These are phyloP conservation scores for Silene coronaria DNA, from an alignment of 179 eudicot genomes.

Conservation along the genomic window DNA sequence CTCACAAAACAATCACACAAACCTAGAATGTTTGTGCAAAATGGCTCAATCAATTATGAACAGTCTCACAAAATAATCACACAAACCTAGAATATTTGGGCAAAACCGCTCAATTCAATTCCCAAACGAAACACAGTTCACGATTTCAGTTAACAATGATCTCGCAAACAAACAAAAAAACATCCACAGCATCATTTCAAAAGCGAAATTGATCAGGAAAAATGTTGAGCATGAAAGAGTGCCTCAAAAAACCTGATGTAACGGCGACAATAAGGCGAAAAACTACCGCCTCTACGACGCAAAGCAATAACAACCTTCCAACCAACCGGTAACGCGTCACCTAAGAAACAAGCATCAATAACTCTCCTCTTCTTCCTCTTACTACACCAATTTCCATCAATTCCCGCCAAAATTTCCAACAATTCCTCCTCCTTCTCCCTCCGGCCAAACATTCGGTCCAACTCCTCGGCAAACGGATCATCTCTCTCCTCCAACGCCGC, in stretches of 20 bases:
- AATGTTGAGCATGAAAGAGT: neutral
- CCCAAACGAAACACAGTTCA: neutral
- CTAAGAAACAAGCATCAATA: constrained; percentile 37
- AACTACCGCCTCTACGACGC: constrained; percentile 37
- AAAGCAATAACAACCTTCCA: constrained; percentile 65
- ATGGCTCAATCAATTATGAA: neutral
- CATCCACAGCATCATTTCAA: neutral
- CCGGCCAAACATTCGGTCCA: constrained; percentile 39
- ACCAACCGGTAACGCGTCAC: constrained; percentile 52
- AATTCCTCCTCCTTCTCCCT: constrained; percentile 39
- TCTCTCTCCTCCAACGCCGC: constrained; percentile 28
- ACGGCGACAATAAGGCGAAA: constrained; percentile 52
- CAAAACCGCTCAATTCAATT: neutral
- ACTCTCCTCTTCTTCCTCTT: constrained; percentile 49
- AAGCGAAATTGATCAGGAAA: neutral
- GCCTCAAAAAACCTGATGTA: constrained; percentile 42
- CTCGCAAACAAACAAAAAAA: neutral
- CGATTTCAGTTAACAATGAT: too few species aligned
- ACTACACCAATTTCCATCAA: constrained; percentile 62
- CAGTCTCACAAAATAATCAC: neutral
- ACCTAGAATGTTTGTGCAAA: neutral
- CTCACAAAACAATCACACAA: neutral
- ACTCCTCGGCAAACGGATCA: constrained; percentile 29
- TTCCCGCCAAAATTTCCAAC: constrained; percentile 33
- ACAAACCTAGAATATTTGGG: neutral